Conservation (phyloP, 1,284 basidiomycete genomes). For the Cutaneotrichosporon spelunceum region DNA sequence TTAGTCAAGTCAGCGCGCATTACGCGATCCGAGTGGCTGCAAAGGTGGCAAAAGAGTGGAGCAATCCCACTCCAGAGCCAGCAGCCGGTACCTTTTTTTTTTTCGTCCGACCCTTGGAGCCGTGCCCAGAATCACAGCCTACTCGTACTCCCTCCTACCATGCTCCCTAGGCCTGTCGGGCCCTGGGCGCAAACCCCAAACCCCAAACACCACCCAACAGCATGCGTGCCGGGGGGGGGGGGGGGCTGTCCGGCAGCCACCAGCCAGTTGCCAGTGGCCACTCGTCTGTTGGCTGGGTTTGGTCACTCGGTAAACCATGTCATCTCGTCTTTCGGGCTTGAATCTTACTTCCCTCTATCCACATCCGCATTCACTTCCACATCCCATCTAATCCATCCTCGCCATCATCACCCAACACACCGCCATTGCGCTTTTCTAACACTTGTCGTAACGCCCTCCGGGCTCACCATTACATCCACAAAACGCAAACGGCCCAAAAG, state of each 20-base stretch:
- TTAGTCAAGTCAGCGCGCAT: not conserved
- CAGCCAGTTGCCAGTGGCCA: too few relatives aligned
- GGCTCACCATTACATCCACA: not conserved
- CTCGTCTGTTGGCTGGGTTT: not conserved
- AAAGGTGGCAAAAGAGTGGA: not conserved
- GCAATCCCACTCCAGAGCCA: not conserved
- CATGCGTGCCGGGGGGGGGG: too few relatives aligned
- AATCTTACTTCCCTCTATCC: not conserved
- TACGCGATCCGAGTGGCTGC: too few relatives aligned
- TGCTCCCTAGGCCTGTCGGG: too few relatives aligned
- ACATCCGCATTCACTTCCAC: not conserved
- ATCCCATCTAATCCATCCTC: too few relatives aligned
- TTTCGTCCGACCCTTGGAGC: not conserved
- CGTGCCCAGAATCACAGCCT: too few relatives aligned
- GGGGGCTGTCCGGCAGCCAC: too few relatives aligned
- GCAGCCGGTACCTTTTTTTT: not conserved
- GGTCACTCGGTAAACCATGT: not conserved
- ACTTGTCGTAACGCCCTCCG: not conserved
- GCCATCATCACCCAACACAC: not conserved
- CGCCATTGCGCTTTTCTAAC: not conserved
- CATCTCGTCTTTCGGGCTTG: not conserved
- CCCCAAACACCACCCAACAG: not conserved
- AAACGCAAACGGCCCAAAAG: constrained; percentile 10
- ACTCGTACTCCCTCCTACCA: too few relatives aligned
- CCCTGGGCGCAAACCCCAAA: not conserved